phyloP scores from a whole-genome alignment of 2,329 filamentous ascomycete species.

The Thielaviopsis punctulata region DNA sequence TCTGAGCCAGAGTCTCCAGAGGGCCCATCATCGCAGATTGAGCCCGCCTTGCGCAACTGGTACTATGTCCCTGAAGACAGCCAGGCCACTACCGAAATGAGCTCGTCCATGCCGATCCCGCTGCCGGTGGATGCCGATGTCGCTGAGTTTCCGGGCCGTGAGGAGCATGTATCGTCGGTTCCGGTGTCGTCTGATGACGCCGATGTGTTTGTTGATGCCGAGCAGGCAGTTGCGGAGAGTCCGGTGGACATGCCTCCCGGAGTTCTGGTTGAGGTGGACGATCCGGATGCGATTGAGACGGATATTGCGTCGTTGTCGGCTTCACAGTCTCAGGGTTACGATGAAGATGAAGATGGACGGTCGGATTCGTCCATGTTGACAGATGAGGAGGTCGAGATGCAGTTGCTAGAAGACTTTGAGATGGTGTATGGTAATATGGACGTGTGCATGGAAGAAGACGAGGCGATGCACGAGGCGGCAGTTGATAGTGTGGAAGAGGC shows the following conservation, averaged over 20 bases:
- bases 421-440: conserved; percentile 2
- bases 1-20: too few relatives aligned
- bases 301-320: background rate
- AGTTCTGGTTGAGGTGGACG: background rate
- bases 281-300: conserved; percentile 1
- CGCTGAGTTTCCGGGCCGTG: conserved; percentile 16
- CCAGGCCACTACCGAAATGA: background rate
- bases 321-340: too few relatives aligned
- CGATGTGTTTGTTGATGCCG: background rate
- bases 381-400: conserved; percentile 11
- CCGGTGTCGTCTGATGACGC: background rate
- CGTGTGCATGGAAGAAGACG: background rate
- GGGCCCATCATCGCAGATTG: too few relatives aligned
- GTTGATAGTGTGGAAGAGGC: background rate
- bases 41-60: too few relatives aligned
- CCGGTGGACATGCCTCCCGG: conserved; percentile 1
- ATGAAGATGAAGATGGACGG: conserved; percentile 9
- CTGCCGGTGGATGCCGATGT: conserved; percentile 11
- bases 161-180: background rate
- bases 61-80: background rate
- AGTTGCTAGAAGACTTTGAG: conserved; percentile 11
- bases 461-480: background rate
- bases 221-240: background rate
- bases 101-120: background rate
- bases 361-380: conserved; percentile 6